Base-by-base conservation (phyloP, 78 protist species). In the Dictyostelium brefeldianum region DNA sequence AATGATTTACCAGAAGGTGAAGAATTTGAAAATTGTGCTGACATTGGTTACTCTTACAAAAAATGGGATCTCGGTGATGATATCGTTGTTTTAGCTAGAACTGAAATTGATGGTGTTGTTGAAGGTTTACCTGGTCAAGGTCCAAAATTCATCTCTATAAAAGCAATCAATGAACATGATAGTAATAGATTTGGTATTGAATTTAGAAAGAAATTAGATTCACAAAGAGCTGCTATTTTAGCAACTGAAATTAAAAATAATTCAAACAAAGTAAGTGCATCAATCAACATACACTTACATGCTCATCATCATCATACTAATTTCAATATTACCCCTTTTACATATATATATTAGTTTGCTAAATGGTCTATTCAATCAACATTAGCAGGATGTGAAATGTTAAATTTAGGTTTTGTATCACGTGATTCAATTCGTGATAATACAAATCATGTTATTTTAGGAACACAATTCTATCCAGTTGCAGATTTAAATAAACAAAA, bases 171-270 rank as follows among this genome's bases (percentile, higher is more conserved):
- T 36, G 96, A 92, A 70, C 73, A 50, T 14, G 96, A 92, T 9
- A 78, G 83, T 29, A 64, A 75, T 57, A 43, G 83, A 56, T 83
- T 59, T 25, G 53, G 83, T 54, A 85, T 65, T 17, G 96, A 92
- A 18, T 92, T 83, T 67, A 92, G 96, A 82, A 92, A 92, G 91
- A 82, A 92, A 18, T 56, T 92, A 27, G 96, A 92, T 73, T 14
- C 85, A 14, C 97, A 96, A 93, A 57, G 91, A 41, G 98, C 97
- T 46, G 89, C 97, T 14, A 96, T 96, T 10, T 54, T 97, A 9
- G 97, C 98, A 11, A 91, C 92, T 7, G 98, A 96, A 95, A 73
- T 96, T 65, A 96, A 96, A 93, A 96, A 96, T 94, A 96, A 96
- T 90, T 31, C 82, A 14, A 89, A 74, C 47, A 89, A 89, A 59